Evolutionary conservation across 2,329 filamentous ascomycete genomes (phyloP).

Genomic region (Orbilia quercus): DNA sequence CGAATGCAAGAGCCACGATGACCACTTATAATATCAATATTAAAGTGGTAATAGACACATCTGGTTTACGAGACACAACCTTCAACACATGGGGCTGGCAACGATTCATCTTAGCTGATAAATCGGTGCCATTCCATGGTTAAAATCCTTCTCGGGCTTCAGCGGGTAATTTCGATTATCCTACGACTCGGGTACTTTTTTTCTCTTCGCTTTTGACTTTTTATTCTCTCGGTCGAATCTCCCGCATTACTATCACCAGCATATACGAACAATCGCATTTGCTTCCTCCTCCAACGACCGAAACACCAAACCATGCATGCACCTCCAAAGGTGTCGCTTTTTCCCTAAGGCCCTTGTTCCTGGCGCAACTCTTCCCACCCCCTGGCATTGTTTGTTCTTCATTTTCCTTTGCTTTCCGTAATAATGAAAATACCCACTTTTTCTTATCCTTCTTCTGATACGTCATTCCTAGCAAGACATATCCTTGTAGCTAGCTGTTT

Average conservation of each 20-base stretch:
- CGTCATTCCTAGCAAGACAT: slow-evolving; percentile 33
- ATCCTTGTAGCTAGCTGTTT: slow-evolving; percentile 20
- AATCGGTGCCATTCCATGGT: background rate
- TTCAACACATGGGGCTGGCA: slow-evolving; percentile 4
- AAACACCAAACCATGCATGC: slow-evolving; percentile 44
- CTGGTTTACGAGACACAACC: slow-evolving; percentile 55
- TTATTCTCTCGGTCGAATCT: slow-evolving; percentile 8
- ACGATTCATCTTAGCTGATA: slow-evolving; percentile 2
- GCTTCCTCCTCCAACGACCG: slow-evolving; percentile 14
- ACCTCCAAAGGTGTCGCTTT: slow-evolving; percentile 29
- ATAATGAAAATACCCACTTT: slow-evolving; percentile 34
- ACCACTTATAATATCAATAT: slow-evolving; percentile 30
- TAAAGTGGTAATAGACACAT: slow-evolving; percentile 17
- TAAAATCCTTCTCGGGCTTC: slow-evolving; percentile 11
- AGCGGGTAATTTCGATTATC: slow-evolving; percentile 15
- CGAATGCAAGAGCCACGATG: slow-evolving; percentile 26
- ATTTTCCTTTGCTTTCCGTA: slow-evolving; percentile 17
- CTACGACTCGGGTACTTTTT: slow-evolving; percentile 27
- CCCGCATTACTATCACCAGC: slow-evolving; percentile 12
- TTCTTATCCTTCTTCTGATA: slow-evolving; percentile 31
- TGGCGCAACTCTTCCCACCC: slow-evolving; percentile 38
- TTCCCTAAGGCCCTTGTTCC: slow-evolving; percentile 34
- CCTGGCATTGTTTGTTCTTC: slow-evolving; percentile 29
- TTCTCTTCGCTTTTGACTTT: too few species aligned
- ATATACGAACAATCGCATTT: slow-evolving; percentile 9